These are phyloP conservation scores for Albugo laibachii DNA, from an alignment of 352 stramenopile species.

Conservation along the genomic window DNA sequence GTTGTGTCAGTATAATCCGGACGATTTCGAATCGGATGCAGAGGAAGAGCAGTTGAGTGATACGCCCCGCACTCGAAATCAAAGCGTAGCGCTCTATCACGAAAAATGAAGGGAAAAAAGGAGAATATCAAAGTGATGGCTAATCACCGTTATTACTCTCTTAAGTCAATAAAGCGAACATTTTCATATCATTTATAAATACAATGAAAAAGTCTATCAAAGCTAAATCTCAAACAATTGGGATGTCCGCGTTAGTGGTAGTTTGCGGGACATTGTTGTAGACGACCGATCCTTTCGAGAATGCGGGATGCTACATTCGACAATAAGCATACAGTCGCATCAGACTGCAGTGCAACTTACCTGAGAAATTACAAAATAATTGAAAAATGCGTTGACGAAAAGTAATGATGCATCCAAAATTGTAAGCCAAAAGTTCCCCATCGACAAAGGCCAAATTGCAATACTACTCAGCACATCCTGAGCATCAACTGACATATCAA, in stretches of 20 bases:
- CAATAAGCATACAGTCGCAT: background rate
- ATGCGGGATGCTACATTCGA: conserved; percentile 9
- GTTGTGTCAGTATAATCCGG: conserved; percentile 16
- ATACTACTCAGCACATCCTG: conserved; percentile 18
- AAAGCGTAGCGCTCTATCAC: too few relatives aligned
- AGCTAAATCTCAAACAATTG: too few relatives aligned
- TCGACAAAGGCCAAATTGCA: conserved; percentile 76
- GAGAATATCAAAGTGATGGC: too few relatives aligned
- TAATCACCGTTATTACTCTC: too few relatives aligned
- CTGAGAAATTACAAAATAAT: conserved; percentile 80
- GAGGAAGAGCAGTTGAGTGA: too few relatives aligned
- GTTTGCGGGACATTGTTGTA: too few relatives aligned
- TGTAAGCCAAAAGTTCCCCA: conserved; percentile 80
- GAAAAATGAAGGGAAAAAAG: too few relatives aligned
- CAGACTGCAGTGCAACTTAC: conserved; percentile 1
- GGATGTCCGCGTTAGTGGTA: too few relatives aligned
- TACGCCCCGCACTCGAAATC: too few relatives aligned
- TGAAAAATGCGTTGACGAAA: conserved; percentile 81
- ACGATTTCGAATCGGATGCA: conserved; percentile 23
- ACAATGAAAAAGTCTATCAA: too few relatives aligned
- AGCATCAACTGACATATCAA: background rate
- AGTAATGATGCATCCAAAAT: conserved; percentile 74
- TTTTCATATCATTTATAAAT: too few relatives aligned
- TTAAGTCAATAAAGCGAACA: too few relatives aligned
- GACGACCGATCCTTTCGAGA: conserved; percentile 3